Conservation (phyloP, 257 asterid genomes). For the Eucommia ulmoides region DNA sequence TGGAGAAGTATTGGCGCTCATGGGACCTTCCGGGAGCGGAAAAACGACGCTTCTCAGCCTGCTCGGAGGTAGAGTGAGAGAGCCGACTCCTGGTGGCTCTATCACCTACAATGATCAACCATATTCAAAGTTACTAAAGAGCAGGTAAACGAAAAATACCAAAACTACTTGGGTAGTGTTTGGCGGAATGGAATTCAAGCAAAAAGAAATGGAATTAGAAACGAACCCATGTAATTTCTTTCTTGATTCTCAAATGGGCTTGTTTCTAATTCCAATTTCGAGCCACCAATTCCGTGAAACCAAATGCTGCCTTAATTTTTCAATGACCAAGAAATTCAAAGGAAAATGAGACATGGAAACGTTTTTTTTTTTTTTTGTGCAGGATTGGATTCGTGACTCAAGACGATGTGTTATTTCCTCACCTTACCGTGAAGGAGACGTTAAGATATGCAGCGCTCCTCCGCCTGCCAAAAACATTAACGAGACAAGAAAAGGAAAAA, state of each 20-base stretch:
- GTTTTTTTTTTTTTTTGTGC: no score
- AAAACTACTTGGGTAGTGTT: no score
- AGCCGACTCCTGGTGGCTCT: conserved; percentile 40
- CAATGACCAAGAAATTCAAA: no score
- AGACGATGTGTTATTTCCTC: conserved; percentile 91
- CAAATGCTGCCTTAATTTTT: no score
- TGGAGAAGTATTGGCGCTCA: conserved; percentile 85
- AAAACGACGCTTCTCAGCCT: conserved; percentile 77
- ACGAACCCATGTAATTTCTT: no score
- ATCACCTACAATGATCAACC: conserved; percentile 72
- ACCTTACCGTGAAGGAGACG: conserved; percentile 87
- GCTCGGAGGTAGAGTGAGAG: conserved; percentile 69
- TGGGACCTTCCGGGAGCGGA: conserved; percentile 99
- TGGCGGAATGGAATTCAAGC: no score
- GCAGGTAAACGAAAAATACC: no score
- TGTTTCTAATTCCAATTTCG: no score
- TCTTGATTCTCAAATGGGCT: no score
- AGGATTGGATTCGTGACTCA: conserved; percentile 99
- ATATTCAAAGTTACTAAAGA: conserved; percentile 65
- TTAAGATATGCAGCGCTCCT: conserved; percentile 72
- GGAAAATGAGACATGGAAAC: no score
- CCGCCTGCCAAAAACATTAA: conserved; percentile 53
- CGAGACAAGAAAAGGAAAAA: conserved; percentile 61
- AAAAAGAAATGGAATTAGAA: no score
- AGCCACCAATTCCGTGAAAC: no score